Percentiles rank a stretch among this genome's conserved stretches.
Conservation (phyloP, 306 rosid genomes). For the Cyclanthera cordifolia region DNA sequence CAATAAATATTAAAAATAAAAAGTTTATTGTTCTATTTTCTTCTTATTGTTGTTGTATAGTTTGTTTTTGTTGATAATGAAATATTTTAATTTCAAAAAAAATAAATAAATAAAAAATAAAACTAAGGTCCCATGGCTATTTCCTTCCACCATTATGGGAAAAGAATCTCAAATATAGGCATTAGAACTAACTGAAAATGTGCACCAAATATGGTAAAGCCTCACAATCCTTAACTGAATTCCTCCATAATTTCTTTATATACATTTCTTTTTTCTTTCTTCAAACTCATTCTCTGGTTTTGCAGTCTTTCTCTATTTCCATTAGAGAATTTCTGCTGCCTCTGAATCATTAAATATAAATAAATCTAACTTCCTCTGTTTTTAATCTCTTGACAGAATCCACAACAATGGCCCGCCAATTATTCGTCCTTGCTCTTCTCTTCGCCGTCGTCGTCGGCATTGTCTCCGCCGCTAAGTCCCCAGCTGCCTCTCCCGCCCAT, state of each 20-base stretch:
- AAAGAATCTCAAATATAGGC: neutral
- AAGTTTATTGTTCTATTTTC: too few species aligned
- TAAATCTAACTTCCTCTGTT: neutral
- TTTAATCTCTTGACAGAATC: neutral
- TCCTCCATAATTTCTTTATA: conserved; percentile 14
- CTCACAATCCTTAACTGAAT: neutral
- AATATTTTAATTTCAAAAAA: too few species aligned
- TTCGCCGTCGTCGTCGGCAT: conserved; percentile 25
- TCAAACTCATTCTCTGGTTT: conserved; percentile 15
- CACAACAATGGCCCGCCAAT: conserved; percentile 23
- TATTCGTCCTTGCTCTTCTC: conserved; percentile 31
- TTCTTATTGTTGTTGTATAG: too few species aligned
- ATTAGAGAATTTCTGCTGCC: conserved; percentile 33
- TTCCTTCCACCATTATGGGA: neutral
- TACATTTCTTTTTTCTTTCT: neutral
- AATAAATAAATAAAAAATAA: too few species aligned
- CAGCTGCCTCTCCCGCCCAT: conserved; percentile 24
- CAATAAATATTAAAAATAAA: too few species aligned
- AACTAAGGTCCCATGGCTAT: too few species aligned
- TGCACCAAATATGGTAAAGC: neutral
- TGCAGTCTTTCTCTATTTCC: conserved; percentile 35
- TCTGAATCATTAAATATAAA: conserved; percentile 9
- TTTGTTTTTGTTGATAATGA: too few species aligned
- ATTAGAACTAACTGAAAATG: neutral
- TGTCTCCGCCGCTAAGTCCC: conserved; percentile 20